Conservation (phyloP, 2,329 filamentous ascomycete genomes). For the Aaosphaeria pasadenensis region DNA sequence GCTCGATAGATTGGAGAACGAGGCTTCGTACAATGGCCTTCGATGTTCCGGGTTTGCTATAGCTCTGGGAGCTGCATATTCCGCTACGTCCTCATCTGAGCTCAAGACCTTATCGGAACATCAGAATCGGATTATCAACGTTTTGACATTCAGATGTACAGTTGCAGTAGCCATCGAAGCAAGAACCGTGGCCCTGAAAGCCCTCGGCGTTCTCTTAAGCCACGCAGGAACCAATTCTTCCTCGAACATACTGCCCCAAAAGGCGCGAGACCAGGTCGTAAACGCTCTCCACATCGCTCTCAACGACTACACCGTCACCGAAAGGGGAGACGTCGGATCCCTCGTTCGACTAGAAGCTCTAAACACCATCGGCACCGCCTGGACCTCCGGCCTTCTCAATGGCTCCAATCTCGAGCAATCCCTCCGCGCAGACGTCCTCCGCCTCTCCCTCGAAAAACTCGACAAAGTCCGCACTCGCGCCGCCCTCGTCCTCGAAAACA, state of each 20-base stretch:
- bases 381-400: conserved; percentile 17
- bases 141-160: conserved; percentile 36
- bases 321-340: conserved; percentile 86
- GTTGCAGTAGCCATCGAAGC: conserved; percentile 41
- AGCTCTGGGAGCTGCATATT: conserved; percentile 41
- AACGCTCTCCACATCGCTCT: conserved; percentile 49
- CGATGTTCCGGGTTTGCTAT: conserved; percentile 43
- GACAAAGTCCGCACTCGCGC: conserved; percentile 68
- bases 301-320: conserved; percentile 87
- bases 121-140: conserved; percentile 27
- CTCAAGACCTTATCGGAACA: too few species aligned
- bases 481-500: conserved; percentile 15
- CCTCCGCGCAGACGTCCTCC: conserved; percentile 48
- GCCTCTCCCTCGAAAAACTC: conserved; percentile 82
- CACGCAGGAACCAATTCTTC: conserved; percentile 4
- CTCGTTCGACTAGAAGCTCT: conserved; percentile 79
- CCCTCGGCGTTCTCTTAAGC: conserved; percentile 35
- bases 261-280: conserved; percentile 20
- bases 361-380: conserved; percentile 55
- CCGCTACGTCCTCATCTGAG: conserved; percentile 2
- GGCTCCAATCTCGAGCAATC: conserved; percentile 11
- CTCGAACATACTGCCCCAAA: conserved; percentile 5
- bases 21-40: conserved; percentile 38
- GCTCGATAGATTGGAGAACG: conserved; percentile 29
- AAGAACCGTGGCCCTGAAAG: conserved; percentile 41